Percentiles rank a stretch among this genome's conserved stretches.
Conservation (phyloP, 768 basidiomycete species). For the Clitopilus passeckerianus region DNA sequence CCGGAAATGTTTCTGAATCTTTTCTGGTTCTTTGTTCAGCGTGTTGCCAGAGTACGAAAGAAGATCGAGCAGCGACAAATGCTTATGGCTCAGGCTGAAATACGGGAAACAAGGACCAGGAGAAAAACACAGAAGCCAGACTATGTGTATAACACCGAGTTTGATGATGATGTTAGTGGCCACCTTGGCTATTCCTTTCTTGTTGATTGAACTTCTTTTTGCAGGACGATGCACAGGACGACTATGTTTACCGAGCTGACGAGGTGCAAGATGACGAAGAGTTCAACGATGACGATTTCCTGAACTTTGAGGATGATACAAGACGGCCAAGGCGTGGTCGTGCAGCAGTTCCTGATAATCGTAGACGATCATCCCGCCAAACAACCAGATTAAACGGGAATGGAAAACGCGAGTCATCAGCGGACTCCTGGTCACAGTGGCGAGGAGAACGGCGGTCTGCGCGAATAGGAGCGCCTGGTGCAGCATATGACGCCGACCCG, state of each 20-base stretch:
- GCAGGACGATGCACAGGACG: slow-evolving; percentile 53
- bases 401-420: slow-evolving; percentile 47
- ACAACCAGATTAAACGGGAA: slow-evolving; percentile 40
- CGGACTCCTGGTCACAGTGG: slow-evolving; percentile 58
- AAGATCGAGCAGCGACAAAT: slow-evolving; percentile 65
- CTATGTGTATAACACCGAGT: slow-evolving; percentile 71
- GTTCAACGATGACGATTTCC: slow-evolving; percentile 48
- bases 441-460: slow-evolving; percentile 71
- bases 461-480: slow-evolving; percentile 58
- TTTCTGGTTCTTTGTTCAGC: slow-evolving; percentile 33
- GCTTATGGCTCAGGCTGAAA: slow-evolving; percentile 68
- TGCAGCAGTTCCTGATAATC: slow-evolving; percentile 23
- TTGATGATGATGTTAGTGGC: slow-evolving; percentile 59
- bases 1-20: neutral
- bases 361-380: slow-evolving; percentile 51
- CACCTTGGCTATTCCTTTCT: slow-evolving; percentile 19
- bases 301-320: slow-evolving; percentile 37
- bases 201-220: slow-evolving; percentile 17
- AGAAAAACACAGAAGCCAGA: slow-evolving; percentile 69
- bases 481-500: slow-evolving; percentile 43
- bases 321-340: slow-evolving; percentile 27
- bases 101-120: slow-evolving; percentile 76
- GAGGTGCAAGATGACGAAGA: slow-evolving; percentile 58
- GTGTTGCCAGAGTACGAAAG: slow-evolving; percentile 63
- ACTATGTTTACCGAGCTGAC: slow-evolving; percentile 63